phyloP scores from a whole-genome alignment of 768 basidiomycete genomes.

The Gloeopeniophorella convolvens region DNA sequence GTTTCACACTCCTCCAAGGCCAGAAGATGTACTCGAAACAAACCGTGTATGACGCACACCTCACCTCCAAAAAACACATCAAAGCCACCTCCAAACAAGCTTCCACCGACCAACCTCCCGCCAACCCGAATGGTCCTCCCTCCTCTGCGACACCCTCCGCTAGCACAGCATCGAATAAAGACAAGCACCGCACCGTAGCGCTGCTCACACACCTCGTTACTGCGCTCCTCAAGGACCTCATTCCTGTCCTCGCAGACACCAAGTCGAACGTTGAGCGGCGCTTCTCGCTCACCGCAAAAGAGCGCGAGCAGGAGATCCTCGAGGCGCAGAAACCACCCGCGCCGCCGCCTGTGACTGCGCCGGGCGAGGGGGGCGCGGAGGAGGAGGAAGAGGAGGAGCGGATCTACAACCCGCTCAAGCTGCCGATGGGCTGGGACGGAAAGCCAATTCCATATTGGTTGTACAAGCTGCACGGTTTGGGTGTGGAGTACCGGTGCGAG shows the following conservation, averaged over 20 bases:
- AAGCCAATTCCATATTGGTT: constrained; percentile 99
- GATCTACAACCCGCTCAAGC: constrained; percentile 96
- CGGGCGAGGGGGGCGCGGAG: constrained; percentile 46
- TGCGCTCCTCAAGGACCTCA: constrained; percentile 57
- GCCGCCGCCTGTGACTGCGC: constrained; percentile 39
- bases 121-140: constrained; percentile 55
- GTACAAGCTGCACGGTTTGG: constrained; percentile 95
- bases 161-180: constrained; percentile 27
- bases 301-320: constrained; percentile 88
- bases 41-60: constrained; percentile 94
- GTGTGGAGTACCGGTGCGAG: constrained; percentile 97
- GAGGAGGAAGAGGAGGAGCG: constrained; percentile 95
- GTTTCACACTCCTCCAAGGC: constrained; percentile 41
- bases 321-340: constrained; percentile 57
- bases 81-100: constrained; percentile 82
- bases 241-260: constrained; percentile 73
- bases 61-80: constrained; percentile 92
- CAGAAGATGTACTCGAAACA: constrained; percentile 95
- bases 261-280: constrained; percentile 95
- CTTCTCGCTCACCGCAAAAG: constrained; percentile 94
- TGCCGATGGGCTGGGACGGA: constrained; percentile 96
- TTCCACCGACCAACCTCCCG: constrained; percentile 35
- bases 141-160: constrained; percentile 29
- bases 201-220: constrained; percentile 65
- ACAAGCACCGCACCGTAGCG: constrained; percentile 59